Evolutionary conservation across 257 asterid species (phyloP), one percentile per base, ranked within the genome.

Genomic region (Nicotiana tomentosiformis): DNA sequence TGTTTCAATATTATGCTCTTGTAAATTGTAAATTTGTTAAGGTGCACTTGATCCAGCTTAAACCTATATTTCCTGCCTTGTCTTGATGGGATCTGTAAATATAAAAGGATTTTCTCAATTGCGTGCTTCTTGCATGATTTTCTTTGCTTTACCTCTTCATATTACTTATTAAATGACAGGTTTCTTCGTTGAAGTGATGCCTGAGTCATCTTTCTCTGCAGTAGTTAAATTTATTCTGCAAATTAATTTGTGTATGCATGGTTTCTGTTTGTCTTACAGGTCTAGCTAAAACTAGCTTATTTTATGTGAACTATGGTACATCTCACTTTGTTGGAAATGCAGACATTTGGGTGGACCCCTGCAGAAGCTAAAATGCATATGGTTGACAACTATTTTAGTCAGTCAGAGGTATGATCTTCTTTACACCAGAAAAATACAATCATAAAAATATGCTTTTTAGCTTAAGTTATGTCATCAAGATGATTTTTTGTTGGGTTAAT

Each of bases 301-400:
- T 72, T 43, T 43, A 23, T 23, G 43, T 74, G 43, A 49, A 49
- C 80, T 74, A 26, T 74, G 80, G 60, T 49, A 74, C 11, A 7
- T 72, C 39, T 72, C 43, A 5, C 80, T 26, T 74, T 74, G 64
- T 49, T 49, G 5, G 80, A 12, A 74, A 74, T 90, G 74, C 92
- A 95, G 98, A 89, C 90, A 37, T 93, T 96, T 90, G 99, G 97
- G 80, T 96, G 99, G 99, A 93, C 95, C 79, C 97, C 94, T 11
- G 91, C 93, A 72, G 97, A 94, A 88, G 99, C 97, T 64, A 89
- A 94, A 84, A 85, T 96, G 93, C 99, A 96, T 87, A 91, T 94
- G 96, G 93, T 93, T 84, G 86, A 64, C 53, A 92, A 92, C 84
- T 94, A 92, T 88, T 96, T 90, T 88, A 94, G 88, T 84, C 93